Percentiles rank a stretch among this genome's conserved stretches.
These are phyloP conservation scores for Isatis tinctoria DNA, from an alignment of 345 rosid genomes.

Conservation along the genomic window DNA sequence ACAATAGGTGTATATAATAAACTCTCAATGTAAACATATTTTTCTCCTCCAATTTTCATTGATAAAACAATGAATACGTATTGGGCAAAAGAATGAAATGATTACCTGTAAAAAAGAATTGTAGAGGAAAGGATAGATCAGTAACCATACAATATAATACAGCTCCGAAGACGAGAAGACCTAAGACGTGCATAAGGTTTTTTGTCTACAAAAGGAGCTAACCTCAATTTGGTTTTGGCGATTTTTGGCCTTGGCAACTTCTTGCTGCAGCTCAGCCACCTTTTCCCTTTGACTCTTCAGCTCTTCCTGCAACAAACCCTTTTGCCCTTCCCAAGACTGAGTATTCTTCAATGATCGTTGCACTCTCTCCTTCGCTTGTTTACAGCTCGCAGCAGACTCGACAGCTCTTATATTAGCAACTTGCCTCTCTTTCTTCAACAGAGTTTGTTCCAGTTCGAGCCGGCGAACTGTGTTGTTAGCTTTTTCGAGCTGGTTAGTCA, in stretches of 20 bases:
- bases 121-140: slow-evolving; percentile 25
- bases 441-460: slow-evolving; percentile 74
- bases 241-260: slow-evolving; percentile 24
- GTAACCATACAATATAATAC: slow-evolving; percentile 11
- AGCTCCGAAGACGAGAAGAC: slow-evolving; percentile 24
- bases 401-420: slow-evolving; percentile 59
- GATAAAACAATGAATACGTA: neutral
- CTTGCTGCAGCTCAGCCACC: slow-evolving; percentile 39
- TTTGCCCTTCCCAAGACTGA: slow-evolving; percentile 87
- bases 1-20: neutral
- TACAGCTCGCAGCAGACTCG: slow-evolving; percentile 70
- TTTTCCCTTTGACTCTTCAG: slow-evolving; percentile 54
- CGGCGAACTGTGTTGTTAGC: slow-evolving; percentile 67
- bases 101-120: slow-evolving; percentile 20
- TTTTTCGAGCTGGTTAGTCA: slow-evolving; percentile 71
- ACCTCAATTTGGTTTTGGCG: slow-evolving; percentile 35
- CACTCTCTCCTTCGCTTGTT: slow-evolving; percentile 75
- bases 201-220: slow-evolving; percentile 28
- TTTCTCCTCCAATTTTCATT: neutral
- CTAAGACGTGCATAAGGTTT: slow-evolving; percentile 16
- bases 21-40: neutral
- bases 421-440: slow-evolving; percentile 67
- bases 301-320: slow-evolving; percentile 65
- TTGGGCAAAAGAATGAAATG: slow-evolving; percentile 19
- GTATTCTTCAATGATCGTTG: slow-evolving; percentile 52